Conservation (phyloP, 768 basidiomycete genomes). For the Mycena albidolilacea region DNA sequence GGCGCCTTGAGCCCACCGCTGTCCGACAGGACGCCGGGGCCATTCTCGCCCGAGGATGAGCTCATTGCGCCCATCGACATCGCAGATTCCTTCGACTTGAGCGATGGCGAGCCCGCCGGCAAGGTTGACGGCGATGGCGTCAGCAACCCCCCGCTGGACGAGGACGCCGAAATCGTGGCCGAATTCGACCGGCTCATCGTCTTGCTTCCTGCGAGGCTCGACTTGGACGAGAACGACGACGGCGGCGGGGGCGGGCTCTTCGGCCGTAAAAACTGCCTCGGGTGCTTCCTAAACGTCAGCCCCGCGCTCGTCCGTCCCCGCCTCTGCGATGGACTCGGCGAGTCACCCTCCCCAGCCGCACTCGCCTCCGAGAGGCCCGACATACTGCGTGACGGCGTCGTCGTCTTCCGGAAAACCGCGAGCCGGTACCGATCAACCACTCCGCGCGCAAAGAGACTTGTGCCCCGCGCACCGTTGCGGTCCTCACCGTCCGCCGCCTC, state of each 20-base stretch:
- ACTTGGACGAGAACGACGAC: constrained; percentile 59
- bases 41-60: constrained; percentile 80
- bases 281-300: constrained; percentile 80
- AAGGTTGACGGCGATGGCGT: constrained; percentile 74
- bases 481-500: constrained; percentile 88
- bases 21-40: constrained; percentile 47
- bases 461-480: constrained; percentile 83
- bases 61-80: constrained; percentile 80
- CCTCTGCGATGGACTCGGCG: constrained; percentile 67
- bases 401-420: constrained; percentile 88
- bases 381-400: constrained; percentile 72
- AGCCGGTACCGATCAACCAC: constrained; percentile 91
- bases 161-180: constrained; percentile 61
- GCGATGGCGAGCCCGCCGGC: constrained; percentile 69
- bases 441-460: constrained; percentile 90
- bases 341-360: constrained; percentile 57
- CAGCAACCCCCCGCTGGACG: constrained; percentile 64
- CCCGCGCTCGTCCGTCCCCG: constrained; percentile 76
- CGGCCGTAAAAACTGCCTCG: constrained; percentile 79
- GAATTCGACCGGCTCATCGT: constrained; percentile 60
- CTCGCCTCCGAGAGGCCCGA: constrained; percentile 66
- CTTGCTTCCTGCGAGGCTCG: constrained; percentile 51
- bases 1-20: constrained; percentile 49
- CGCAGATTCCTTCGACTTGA: constrained; percentile 87
- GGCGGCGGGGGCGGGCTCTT: constrained; percentile 67